phyloP scores from a whole-genome alignment of 2,329 filamentous ascomycete species.

The Aspergillus puulaauensis region DNA sequence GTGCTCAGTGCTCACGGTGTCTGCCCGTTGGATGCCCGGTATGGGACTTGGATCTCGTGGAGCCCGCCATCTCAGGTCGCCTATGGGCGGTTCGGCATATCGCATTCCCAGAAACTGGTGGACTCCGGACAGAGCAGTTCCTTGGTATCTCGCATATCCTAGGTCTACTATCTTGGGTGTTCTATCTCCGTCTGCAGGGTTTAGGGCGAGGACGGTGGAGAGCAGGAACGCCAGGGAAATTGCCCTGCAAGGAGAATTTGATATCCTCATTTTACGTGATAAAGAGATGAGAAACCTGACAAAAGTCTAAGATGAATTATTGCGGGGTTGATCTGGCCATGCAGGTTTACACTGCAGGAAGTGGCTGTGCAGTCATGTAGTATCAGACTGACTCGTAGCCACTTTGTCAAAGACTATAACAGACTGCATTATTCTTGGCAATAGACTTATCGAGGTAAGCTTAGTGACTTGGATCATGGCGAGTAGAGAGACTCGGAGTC shows the following conservation, averaged over 20 bases:
- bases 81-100: not conserved
- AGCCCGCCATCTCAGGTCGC: not conserved
- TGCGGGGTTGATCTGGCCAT: too few species aligned
- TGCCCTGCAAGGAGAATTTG: not conserved
- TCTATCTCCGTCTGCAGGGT: not conserved
- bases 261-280: not conserved
- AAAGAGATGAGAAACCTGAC: too few species aligned
- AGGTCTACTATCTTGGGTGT: not conserved
- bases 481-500: too few species aligned
- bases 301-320: too few species aligned
- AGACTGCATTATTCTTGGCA: too few species aligned
- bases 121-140: not conserved
- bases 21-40: not conserved
- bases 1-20: not conserved
- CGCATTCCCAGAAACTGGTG: not conserved
- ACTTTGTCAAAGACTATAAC: too few species aligned
- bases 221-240: not conserved
- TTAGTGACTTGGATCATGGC: too few species aligned
- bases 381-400: too few species aligned
- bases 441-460: too few species aligned
- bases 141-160: not conserved
- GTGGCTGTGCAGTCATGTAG: too few species aligned
- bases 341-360: too few species aligned
- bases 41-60: not conserved
- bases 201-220: not conserved